phyloP scores from a whole-genome alignment of 2,329 filamentous ascomycete species.

The Penicillium sp. region DNA sequence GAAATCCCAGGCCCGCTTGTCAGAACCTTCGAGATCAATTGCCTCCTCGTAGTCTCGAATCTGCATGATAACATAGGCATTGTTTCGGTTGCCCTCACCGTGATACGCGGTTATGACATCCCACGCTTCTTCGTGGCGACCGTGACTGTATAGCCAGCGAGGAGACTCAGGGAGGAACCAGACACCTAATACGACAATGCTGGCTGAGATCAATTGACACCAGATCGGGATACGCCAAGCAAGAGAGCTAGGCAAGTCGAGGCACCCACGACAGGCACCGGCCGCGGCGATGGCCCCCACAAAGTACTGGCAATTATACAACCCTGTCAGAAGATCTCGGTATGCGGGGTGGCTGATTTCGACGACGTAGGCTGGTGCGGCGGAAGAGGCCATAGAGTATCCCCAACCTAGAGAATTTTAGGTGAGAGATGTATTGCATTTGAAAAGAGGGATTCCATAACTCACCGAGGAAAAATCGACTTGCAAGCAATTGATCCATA shows the following conservation, averaged over 20 bases:
- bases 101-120: neutral
- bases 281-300: slow-evolving; percentile 58
- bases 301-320: slow-evolving; percentile 58
- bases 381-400: neutral
- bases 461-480: neutral
- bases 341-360: slow-evolving; percentile 58
- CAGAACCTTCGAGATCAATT: slow-evolving; percentile 40
- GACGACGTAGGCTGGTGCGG: neutral
- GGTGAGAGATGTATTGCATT: neutral
- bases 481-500: neutral
- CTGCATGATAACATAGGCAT: slow-evolving; percentile 19
- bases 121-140: neutral
- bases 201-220: neutral
- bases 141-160: neutral
- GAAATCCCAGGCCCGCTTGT: slow-evolving; percentile 60
- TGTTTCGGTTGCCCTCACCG: neutral
- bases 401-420: neutral
- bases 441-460: neutral
- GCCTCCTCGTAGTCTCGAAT: slow-evolving; percentile 39
- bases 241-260: slow-evolving; percentile 42
- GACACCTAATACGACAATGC: neutral
- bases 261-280: slow-evolving; percentile 57
- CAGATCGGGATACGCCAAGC: neutral
- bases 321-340: slow-evolving; percentile 63
- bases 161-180: neutral